A percentile compares a stretch with the other conserved stretches of the same genome.
Evolutionary conservation across 192 early-diverging fungal genomes (phyloP).

Genomic region (Lunasporangiospora selenospora): DNA sequence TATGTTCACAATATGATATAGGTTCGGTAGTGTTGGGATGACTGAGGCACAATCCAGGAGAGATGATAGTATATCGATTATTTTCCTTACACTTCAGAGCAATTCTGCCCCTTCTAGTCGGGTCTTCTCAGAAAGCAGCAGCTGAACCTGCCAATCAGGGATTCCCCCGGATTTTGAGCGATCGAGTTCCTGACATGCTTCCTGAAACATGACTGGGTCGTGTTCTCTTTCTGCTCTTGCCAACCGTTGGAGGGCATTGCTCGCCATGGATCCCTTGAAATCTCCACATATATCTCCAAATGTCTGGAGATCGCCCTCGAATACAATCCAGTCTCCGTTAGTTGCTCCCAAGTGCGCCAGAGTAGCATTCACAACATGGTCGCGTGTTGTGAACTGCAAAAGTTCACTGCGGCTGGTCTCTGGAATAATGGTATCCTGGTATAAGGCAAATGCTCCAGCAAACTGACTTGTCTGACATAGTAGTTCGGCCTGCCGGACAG

Average conservation of each 20-base stretch:
- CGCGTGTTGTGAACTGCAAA: slow-evolving; percentile 27
- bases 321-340: slow-evolving; percentile 22
- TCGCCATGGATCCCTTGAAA: slow-evolving; percentile 10
- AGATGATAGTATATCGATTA: too few species aligned
- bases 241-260: slow-evolving; percentile 3
- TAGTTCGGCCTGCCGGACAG: slow-evolving; percentile 17
- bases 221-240: slow-evolving; percentile 31
- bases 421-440: slow-evolving; percentile 36
- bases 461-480: slow-evolving; percentile 16
- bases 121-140: slow-evolving; percentile 30
- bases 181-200: slow-evolving; percentile 26
- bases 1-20: too few species aligned
- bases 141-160: slow-evolving; percentile 34
- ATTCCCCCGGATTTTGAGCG: slow-evolving; percentile 16
- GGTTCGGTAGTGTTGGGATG: too few species aligned
- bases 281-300: slow-evolving; percentile 29
- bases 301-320: slow-evolving; percentile 16
- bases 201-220: slow-evolving; percentile 24
- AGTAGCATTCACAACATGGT: slow-evolving; percentile 33
- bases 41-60: too few species aligned
- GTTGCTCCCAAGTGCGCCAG: slow-evolving; percentile 37
- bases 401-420: slow-evolving; percentile 33
- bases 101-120: slow-evolving; percentile 19
- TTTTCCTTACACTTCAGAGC: neutral
- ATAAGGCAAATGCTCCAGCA: slow-evolving; percentile 10